Evolutionary conservation across 768 basidiomycete genomes (phyloP), one percentile per base, ranked within the genome.

Genomic region (Boletus sensibilis): DNA sequence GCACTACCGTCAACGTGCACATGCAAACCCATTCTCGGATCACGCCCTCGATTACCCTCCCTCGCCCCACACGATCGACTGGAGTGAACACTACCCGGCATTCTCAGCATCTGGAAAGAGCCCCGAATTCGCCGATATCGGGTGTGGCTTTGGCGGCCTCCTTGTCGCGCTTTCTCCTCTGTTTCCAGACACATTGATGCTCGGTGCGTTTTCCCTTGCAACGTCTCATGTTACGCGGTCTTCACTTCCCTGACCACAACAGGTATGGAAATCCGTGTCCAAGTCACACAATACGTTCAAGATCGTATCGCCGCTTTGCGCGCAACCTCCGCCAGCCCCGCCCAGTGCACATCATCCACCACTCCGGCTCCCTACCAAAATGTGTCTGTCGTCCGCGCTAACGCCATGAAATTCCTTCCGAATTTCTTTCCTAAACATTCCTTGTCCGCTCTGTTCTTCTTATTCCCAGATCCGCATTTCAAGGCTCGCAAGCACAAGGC

Each of bases 381-480:
- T 71, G 84, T 97, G 52, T 94, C 93, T 35, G 84, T 98, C 60
- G 89, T 97, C 60, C 87, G 97, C 48, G 95, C 92, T 14, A 99
- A 99, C 70, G 90, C 94, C 45, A 98, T 98, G 95, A 98, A 98
- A 75, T 98, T 98, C 72, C 80, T 98, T 53, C 91, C 95, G 7
- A 98, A 98, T 74, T 98, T 94, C 73, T 97, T 99, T 72, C 69
- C 80, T 23, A 94, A 95, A 69, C 87, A 87, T 55, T 96, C 96
- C 60, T 79, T 99, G 37, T 87, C 90, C 20, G 87, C 96, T 46
- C 79, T 99, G 48, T 99, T 99, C 76, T 98, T 99, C 78, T 83
- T 98, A 56, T 99, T 98, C 75, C 97, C 97, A 40, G 97, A 99
- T 73, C 97, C 97, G 0, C 97, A 98, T 72, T 99, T 99, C 83